Percentiles rank a stretch among this genome's conserved stretches.
Evolutionary conservation across 2,329 filamentous ascomycete genomes (phyloP).

Genomic region (Colletotrichum sp.): DNA sequence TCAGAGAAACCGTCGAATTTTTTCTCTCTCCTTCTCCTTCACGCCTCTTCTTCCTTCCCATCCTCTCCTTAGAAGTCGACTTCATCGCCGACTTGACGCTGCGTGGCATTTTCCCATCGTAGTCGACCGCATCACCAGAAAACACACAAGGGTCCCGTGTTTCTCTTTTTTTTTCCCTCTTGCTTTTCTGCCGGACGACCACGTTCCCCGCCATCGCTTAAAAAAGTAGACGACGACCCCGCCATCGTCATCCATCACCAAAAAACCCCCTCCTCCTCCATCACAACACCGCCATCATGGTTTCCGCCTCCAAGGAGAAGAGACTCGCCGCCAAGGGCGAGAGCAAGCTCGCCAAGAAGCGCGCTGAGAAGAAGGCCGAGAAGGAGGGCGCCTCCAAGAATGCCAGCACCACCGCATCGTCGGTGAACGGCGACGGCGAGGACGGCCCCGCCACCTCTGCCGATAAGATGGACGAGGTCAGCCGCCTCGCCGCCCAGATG

Average conservation of each 20-base stretch:
- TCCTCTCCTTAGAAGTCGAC: slow-evolving; percentile 3
- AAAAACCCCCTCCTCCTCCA: neutral
- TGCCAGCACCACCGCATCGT: slow-evolving; percentile 56
- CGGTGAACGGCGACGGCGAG: slow-evolving; percentile 74
- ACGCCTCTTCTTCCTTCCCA: neutral
- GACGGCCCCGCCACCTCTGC: slow-evolving; percentile 74
- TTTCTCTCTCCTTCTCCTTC: slow-evolving; percentile 7
- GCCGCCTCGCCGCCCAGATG: slow-evolving; percentile 89
- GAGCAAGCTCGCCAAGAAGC: slow-evolving; percentile 56
- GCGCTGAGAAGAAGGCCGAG: slow-evolving; percentile 42
- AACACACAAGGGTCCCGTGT: neutral
- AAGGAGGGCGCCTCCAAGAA: slow-evolving; percentile 71
- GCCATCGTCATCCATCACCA: slow-evolving; percentile 4
- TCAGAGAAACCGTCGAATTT: slow-evolving; percentile 4
- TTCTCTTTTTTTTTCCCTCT: neutral
- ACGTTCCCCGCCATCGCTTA: slow-evolving; percentile 21
- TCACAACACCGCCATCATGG: slow-evolving; percentile 52
- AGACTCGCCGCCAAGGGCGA: slow-evolving; percentile 74
- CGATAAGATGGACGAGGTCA: slow-evolving; percentile 79
- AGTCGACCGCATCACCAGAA: neutral
- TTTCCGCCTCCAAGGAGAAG: slow-evolving; percentile 73
- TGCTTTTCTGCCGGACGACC: slow-evolving; percentile 3
- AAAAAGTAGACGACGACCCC: slow-evolving; percentile 14
- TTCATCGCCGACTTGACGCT: slow-evolving; percentile 16
- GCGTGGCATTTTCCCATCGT: slow-evolving; percentile 7